Evolutionary conservation across 2,329 filamentous ascomycete species (phyloP).

Genomic region (Beauveria australis): DNA sequence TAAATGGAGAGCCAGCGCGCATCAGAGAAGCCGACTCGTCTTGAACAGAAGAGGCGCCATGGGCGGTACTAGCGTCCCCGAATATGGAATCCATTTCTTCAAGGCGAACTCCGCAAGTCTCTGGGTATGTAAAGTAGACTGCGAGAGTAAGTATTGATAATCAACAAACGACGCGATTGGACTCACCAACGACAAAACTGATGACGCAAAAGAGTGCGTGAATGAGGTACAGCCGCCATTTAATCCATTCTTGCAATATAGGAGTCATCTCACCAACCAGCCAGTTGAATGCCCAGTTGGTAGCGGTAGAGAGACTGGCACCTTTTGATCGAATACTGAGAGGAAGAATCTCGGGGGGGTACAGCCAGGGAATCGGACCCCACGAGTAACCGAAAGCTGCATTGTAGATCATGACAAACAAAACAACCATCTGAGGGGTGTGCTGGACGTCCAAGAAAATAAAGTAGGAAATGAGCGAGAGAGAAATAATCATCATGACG

Average conservation of each 20-base stretch:
- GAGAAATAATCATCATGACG: constrained; percentile 77
- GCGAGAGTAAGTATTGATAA: constrained; percentile 15
- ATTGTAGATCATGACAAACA: constrained; percentile 98
- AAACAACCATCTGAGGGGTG: constrained; percentile 78
- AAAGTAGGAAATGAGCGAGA: constrained; percentile 91
- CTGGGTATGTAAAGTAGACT: constrained; percentile 98
- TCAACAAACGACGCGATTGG: background rate
- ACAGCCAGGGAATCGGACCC: constrained; percentile 97
- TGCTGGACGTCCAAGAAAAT: constrained; percentile 73
- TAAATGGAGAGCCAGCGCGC: constrained; percentile 61
- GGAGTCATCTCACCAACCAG: constrained; percentile 93
- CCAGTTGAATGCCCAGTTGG: constrained; percentile 99
- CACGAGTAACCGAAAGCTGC: constrained; percentile 90
- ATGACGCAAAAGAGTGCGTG: constrained; percentile 95
- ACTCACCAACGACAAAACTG: constrained; percentile 92
- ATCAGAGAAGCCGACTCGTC: constrained; percentile 79
- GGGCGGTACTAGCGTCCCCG: constrained; percentile 80
- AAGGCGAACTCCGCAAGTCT: constrained; percentile 88
- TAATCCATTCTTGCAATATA: constrained; percentile 81
- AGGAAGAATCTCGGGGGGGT: constrained; percentile 96
- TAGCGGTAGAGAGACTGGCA: constrained; percentile 88
- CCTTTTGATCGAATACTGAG: constrained; percentile 96
- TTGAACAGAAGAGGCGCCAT: constrained; percentile 66
- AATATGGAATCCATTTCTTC: constrained; percentile 97
- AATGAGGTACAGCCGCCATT: constrained; percentile 88